Percentiles rank a stretch among this genome's conserved stretches.
Conservation (phyloP, 2,329 filamentous ascomycete species). For the Diaporthe longicolla region DNA sequence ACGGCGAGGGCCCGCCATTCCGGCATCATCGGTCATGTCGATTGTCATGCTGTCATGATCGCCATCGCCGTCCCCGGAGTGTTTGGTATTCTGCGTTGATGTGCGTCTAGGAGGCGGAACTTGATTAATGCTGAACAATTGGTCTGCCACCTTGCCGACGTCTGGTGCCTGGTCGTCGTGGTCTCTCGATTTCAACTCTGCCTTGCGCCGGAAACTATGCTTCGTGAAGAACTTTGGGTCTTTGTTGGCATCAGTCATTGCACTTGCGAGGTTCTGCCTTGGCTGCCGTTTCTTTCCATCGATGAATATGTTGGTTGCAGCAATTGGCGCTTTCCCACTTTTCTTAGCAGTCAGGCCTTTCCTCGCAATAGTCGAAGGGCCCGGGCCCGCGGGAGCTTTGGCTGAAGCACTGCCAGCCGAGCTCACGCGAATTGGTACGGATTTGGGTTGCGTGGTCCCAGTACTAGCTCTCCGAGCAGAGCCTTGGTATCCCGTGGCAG, state of each 20-base stretch:
- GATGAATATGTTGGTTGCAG: slow-evolving; percentile 60
- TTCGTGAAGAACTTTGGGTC: slow-evolving; percentile 58
- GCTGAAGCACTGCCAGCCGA: slow-evolving; percentile 5
- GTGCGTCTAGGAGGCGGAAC: slow-evolving; percentile 2
- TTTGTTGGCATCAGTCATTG: slow-evolving; percentile 58
- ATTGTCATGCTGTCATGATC: not conserved
- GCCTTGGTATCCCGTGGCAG: slow-evolving; percentile 52
- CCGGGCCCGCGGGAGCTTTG: not conserved
- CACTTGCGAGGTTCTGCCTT: slow-evolving; percentile 54
- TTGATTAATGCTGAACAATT: slow-evolving; percentile 50
- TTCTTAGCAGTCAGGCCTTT: slow-evolving; percentile 46
- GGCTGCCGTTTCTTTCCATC: slow-evolving; percentile 57
- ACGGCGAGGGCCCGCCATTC: slow-evolving; percentile 37
- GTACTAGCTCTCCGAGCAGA: slow-evolving; percentile 49
- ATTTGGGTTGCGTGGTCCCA: slow-evolving; percentile 32
- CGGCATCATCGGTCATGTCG: slow-evolving; percentile 17
- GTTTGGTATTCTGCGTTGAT: not conserved
- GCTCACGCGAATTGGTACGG: slow-evolving; percentile 2
- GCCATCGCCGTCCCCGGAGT: not conserved
- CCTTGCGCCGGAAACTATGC: slow-evolving; percentile 55
- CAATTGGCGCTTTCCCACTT: slow-evolving; percentile 48
- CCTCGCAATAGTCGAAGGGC: slow-evolving; percentile 12
- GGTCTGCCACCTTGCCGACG: slow-evolving; percentile 46
- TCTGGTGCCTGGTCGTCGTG: slow-evolving; percentile 59
- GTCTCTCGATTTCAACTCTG: slow-evolving; percentile 59